These are phyloP conservation scores for Naegleria gruberi DNA, from an alignment of 208 protist species.

Conservation along the genomic window DNA sequence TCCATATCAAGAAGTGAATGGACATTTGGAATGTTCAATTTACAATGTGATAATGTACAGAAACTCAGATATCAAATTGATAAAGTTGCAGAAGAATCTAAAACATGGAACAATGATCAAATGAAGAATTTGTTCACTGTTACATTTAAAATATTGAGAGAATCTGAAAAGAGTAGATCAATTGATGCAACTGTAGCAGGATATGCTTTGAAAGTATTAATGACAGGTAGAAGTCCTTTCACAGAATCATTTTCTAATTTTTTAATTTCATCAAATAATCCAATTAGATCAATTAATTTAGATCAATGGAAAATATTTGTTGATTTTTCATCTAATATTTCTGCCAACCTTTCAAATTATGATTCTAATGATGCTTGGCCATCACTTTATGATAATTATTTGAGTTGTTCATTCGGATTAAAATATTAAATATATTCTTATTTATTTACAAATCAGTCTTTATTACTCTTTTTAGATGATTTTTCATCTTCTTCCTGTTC, in stretches of 20 bases:
- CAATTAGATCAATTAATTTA: background rate
- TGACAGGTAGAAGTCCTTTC: background rate
- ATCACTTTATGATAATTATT: background rate
- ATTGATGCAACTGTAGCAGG: background rate
- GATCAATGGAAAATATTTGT: conserved; percentile 17
- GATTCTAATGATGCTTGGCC: conserved; percentile 12
- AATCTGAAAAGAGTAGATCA: background rate
- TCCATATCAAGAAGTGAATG: background rate
- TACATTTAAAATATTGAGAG: background rate
- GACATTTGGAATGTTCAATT: background rate
- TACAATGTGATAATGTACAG: background rate
- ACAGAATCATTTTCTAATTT: background rate
- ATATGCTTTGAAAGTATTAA: background rate
- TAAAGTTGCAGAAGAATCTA: background rate
- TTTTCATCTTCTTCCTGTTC: background rate
- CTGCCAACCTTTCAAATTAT: background rate
- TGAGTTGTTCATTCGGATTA: background rate
- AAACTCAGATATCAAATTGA: background rate
- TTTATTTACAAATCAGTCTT: background rate
- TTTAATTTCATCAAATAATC: background rate
- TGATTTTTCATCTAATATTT: background rate
- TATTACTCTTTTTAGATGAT: background rate
- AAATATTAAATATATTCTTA: background rate
- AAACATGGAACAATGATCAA: background rate
- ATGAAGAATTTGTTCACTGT: background rate